A percentile compares a stretch with the other conserved stretches of the same genome.
phyloP scores from a whole-genome alignment of 2,329 filamentous ascomycete genomes.

The Lachnellula occidentalis region DNA sequence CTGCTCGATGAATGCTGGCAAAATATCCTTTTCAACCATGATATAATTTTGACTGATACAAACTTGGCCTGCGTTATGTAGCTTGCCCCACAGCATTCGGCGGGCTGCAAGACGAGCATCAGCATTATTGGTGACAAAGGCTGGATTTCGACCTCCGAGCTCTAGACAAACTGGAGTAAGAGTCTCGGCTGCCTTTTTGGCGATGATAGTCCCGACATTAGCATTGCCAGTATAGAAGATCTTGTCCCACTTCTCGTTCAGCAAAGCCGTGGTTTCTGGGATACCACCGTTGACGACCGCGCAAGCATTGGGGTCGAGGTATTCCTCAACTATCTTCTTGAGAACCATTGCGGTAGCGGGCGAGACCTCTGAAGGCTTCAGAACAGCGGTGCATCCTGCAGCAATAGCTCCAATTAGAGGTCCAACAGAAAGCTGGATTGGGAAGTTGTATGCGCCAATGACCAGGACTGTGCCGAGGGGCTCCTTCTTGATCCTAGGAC shows the following conservation, averaged over 20 bases:
- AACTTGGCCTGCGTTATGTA: constrained; percentile 80
- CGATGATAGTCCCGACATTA: constrained; percentile 76
- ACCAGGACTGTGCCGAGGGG: constrained; percentile 78
- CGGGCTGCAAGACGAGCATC: constrained; percentile 76
- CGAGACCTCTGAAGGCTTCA: constrained; percentile 87
- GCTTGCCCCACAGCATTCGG: constrained; percentile 84
- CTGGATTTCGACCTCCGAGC: constrained; percentile 86
- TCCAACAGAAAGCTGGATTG: constrained; percentile 71
- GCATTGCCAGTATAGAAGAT: constrained; percentile 91
- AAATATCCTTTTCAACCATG: constrained; percentile 69
- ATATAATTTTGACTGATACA: constrained; percentile 93
- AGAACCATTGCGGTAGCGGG: constrained; percentile 72
- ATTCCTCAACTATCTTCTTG: constrained; percentile 69
- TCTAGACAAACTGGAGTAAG: constrained; percentile 86
- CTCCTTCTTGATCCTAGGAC: constrained; percentile 76
- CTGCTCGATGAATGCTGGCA: constrained; percentile 66
- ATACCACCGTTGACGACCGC: constrained; percentile 74
- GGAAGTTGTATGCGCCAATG: constrained; percentile 94
- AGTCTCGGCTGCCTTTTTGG: constrained; percentile 82
- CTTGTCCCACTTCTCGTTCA: constrained; percentile 94
- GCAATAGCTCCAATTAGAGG: constrained; percentile 86
- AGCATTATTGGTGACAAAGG: constrained; percentile 80
- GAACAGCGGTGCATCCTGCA: constrained; percentile 80
- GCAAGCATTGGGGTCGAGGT: constrained; percentile 74
- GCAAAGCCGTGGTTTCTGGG: constrained; percentile 71